Evolutionary conservation across 805 yeast species (phyloP).

Genomic region (Cyberlindnera meyerae): DNA sequence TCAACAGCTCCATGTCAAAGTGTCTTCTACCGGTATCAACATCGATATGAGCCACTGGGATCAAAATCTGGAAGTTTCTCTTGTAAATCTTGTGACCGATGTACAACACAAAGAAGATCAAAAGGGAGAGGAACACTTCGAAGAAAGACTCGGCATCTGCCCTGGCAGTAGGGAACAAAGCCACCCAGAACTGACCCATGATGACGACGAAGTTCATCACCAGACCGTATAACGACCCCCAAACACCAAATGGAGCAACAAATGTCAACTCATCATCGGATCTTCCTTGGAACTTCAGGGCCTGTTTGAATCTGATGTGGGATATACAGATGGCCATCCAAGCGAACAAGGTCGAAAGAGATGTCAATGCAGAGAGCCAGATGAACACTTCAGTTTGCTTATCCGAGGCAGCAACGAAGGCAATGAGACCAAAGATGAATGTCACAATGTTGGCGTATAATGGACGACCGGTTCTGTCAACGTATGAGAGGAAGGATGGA

Average conservation of each 20-base stretch:
- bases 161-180: conserved; percentile 58
- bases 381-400: conserved; percentile 51
- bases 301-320: conserved; percentile 61
- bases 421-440: conserved; percentile 50
- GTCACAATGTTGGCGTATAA: conserved; percentile 48
- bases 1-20: conserved; percentile 46
- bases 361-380: conserved; percentile 62
- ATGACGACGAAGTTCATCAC: conserved; percentile 54
- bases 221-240: conserved; percentile 62
- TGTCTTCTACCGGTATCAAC: conserved; percentile 43
- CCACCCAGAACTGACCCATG: conserved; percentile 78
- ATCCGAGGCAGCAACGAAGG: conserved; percentile 52
- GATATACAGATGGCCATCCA: conserved; percentile 58
- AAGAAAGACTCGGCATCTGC: conserved; percentile 59
- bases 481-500: conserved; percentile 52
- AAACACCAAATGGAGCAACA: conserved; percentile 60
- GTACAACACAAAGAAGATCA: conserved; percentile 54
- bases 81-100: conserved; percentile 53
- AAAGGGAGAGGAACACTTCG: conserved; percentile 58
- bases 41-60: conserved; percentile 35
- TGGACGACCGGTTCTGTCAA: conserved; percentile 68
- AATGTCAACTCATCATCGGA: conserved; percentile 56
- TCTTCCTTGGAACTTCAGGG: conserved; percentile 62
- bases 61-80: conserved; percentile 34
- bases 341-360: conserved; percentile 55